phyloP scores from a whole-genome alignment of 106 monocot species.

The Allium sativum region DNA sequence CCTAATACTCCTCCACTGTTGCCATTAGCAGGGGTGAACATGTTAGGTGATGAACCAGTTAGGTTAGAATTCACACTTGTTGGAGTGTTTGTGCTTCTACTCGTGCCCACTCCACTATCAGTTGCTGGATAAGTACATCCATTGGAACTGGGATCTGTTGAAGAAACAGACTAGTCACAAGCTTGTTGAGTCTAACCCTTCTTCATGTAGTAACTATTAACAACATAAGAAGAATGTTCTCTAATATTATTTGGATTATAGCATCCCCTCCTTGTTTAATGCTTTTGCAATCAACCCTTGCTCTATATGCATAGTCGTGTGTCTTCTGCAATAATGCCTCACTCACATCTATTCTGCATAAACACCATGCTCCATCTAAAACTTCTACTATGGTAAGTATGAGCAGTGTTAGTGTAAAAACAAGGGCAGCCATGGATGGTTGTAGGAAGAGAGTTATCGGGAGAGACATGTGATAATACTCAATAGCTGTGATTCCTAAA shows the following conservation, averaged over 20 bases:
- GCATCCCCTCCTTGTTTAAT: constrained; percentile 38
- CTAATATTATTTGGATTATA: constrained; percentile 36
- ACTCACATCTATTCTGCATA: constrained; percentile 32
- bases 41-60: no score
- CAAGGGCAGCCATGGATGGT: no score
- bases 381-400: no score
- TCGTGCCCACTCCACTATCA: not conserved
- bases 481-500: no score
- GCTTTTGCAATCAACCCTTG: constrained; percentile 53
- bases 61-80: no score
- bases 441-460: no score
- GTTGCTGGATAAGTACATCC: constrained; percentile 28
- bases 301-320: constrained; percentile 62
- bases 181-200: constrained; percentile 24
- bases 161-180: constrained; percentile 32
- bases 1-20: no score
- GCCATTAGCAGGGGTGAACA: no score
- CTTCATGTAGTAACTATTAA: constrained; percentile 66
- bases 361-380: constrained; percentile 51
- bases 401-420: no score
- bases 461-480: no score
- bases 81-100: no score
- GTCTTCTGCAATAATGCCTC: constrained; percentile 36
- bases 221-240: constrained; percentile 60
- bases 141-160: constrained; percentile 43